Evolutionary conservation across 2,329 filamentous ascomycete species (phyloP).

Genomic region (Aspergillus sp.): DNA sequence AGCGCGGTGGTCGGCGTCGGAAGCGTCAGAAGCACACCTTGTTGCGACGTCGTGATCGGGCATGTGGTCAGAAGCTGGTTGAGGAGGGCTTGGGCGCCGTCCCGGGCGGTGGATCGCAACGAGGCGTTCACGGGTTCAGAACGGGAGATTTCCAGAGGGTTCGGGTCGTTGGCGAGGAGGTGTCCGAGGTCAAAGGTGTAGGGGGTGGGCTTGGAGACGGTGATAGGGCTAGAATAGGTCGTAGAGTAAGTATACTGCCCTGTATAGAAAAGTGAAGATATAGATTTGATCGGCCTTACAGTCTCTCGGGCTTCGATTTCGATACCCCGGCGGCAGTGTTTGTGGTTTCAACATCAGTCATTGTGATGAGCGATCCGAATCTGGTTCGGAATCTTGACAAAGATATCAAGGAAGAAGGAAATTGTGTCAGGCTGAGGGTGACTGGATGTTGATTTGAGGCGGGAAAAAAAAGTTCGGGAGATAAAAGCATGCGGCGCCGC

Average conservation of each 20-base stretch:
- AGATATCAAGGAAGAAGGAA: background rate
- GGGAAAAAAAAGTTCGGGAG: conserved; percentile 25
- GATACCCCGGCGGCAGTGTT: conserved; percentile 14
- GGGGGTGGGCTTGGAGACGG: conserved; percentile 77
- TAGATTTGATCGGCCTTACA: conserved; percentile 29
- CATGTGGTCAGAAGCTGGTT: conserved; percentile 93
- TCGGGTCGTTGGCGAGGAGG: conserved; percentile 81
- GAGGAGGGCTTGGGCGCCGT: conserved; percentile 86
- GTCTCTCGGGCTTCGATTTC: conserved; percentile 36
- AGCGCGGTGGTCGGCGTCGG: conserved; percentile 68
- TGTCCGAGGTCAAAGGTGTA: conserved; percentile 91
- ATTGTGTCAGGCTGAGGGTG: background rate
- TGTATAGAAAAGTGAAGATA: background rate
- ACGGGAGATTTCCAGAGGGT: conserved; percentile 65
- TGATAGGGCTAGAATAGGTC: conserved; percentile 48
- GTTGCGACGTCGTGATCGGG: conserved; percentile 64
- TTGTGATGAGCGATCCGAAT: conserved; percentile 12
- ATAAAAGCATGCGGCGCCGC: conserved; percentile 27
- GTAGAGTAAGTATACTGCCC: conserved; percentile 10
- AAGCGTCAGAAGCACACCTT: conserved; percentile 75
- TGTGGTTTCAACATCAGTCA: conserved; percentile 28
- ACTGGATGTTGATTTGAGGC: conserved; percentile 8
- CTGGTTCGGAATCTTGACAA: background rate
- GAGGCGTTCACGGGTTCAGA: conserved; percentile 58
- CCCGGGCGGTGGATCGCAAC: conserved; percentile 73